These are phyloP conservation scores for Oenanthe sinensis DNA, from an alignment of 129 eudicot genomes.

Conservation along the genomic window DNA sequence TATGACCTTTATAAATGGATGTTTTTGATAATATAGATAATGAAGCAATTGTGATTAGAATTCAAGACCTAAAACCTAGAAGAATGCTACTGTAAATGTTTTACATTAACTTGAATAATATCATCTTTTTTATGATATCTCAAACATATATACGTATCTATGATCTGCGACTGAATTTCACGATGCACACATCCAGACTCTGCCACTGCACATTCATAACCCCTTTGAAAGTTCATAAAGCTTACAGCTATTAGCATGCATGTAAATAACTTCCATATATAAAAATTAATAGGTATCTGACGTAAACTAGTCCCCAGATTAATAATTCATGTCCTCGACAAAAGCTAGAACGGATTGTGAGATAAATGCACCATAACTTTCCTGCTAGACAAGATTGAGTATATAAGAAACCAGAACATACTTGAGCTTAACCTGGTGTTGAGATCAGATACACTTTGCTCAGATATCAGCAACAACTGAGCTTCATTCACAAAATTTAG, in stretches of 20 bases:
- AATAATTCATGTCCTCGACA: neutral
- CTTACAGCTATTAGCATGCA: neutral
- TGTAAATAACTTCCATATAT: neutral
- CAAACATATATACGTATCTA: neutral
- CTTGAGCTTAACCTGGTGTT: conserved; percentile 60
- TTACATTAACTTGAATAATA: neutral
- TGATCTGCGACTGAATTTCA: neutral
- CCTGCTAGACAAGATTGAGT: neutral
- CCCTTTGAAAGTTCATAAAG: neutral
- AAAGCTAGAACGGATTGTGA: neutral
- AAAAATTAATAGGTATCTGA: neutral
- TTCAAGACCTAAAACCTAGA: neutral
- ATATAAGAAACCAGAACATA: conserved; percentile 24
- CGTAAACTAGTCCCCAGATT: neutral
- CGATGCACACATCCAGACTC: neutral
- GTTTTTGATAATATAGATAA: neutral
- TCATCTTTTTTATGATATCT: neutral
- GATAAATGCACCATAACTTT: neutral
- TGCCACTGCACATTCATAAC: neutral
- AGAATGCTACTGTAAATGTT: neutral
- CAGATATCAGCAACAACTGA: conserved; percentile 74
- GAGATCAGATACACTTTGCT: conserved; percentile 76
- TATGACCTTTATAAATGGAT: neutral
- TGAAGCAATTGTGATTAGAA: neutral
- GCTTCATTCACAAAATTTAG: conserved; percentile 89